phyloP scores from a whole-genome alignment of 345 rosid genomes.

The Salix udensis region DNA sequence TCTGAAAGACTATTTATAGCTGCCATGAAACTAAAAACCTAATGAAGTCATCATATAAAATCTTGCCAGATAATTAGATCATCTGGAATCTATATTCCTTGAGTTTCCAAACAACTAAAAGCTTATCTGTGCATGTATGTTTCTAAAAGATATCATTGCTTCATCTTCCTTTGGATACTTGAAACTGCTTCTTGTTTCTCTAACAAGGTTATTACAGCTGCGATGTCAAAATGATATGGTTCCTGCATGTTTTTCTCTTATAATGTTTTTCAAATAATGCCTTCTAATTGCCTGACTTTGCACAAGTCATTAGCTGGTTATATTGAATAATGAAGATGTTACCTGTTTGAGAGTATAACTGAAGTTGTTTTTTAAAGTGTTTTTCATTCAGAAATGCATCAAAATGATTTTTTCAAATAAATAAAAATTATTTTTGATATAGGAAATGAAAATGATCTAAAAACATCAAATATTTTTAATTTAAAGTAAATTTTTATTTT shows the following conservation, averaged over 20 bases:
- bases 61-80: neutral
- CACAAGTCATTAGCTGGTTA: neutral
- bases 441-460: too few relatives aligned
- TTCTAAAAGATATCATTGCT: too few relatives aligned
- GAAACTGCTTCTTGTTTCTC: neutral
- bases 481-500: too few relatives aligned
- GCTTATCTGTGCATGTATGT: neutral
- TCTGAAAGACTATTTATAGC: too few relatives aligned
- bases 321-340: neutral
- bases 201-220: neutral
- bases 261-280: neutral
- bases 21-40: neutral
- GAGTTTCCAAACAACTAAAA: neutral
- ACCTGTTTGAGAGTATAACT: too few relatives aligned
- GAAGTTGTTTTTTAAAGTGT: too few relatives aligned
- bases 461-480: too few relatives aligned
- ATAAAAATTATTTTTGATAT: too few relatives aligned
- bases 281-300: neutral
- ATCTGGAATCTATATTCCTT: neutral
- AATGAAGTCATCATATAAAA: neutral
- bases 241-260: neutral
- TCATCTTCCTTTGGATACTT: neutral
- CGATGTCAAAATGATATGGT: neutral
- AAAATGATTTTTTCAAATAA: too few relatives aligned
- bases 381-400: too few relatives aligned